Evolutionary conservation across 768 basidiomycete species (phyloP).

Genomic region (Boletus tylopilopsis): DNA sequence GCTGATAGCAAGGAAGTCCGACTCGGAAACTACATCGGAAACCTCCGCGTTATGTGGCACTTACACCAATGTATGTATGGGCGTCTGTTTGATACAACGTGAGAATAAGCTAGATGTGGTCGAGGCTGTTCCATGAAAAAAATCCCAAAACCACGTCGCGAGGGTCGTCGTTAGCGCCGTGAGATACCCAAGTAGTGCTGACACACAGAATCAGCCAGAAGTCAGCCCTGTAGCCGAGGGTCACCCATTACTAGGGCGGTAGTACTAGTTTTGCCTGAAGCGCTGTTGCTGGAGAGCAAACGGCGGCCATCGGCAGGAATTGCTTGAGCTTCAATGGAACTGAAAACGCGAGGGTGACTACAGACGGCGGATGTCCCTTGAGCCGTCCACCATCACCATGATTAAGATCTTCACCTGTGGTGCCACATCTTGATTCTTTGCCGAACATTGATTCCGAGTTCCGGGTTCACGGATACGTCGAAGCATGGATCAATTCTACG

Average conservation of each 20-base stretch:
- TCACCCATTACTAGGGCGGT: no score
- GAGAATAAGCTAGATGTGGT: conserved; percentile 47
- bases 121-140: conserved; percentile 46
- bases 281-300: background rate
- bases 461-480: no score
- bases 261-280: no score
- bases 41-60: background rate
- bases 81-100: conserved; percentile 35
- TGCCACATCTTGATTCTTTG: no score
- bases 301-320: background rate
- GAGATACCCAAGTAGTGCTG: background rate
- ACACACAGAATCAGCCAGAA: no score
- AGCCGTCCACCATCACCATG: no score
- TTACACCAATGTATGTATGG: no score
- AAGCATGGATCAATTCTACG: no score
- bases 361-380: background rate
- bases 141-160: conserved; percentile 46
- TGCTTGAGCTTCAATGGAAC: background rate
- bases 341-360: background rate
- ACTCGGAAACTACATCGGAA: conserved; percentile 2
- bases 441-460: no score
- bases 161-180: background rate
- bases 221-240: no score
- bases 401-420: no score
- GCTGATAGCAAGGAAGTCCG: conserved; percentile 15